Evolutionary conservation across 306 rosid genomes (phyloP), one percentile per base, ranked within the genome.

Genomic region (Ziziphus jujuba): DNA sequence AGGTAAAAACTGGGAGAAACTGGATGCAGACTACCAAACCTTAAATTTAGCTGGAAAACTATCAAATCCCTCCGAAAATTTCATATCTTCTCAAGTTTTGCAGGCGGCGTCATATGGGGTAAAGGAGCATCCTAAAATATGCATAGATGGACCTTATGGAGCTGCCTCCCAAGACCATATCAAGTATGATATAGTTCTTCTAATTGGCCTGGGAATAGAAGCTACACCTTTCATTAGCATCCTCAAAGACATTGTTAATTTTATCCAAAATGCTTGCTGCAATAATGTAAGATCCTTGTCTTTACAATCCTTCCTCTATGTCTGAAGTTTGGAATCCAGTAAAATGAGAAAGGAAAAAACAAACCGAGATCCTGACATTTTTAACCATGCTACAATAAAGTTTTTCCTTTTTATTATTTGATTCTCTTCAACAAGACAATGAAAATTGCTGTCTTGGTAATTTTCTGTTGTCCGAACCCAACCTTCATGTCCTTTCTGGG

Each of bases 211-310:
- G 17, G 98, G 98, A 71, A 91, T 89, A 43, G 98, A 95, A 56
- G 96, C 90, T 36, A 91, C 98, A 71, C 96, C 96, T 23, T 89
- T 92, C 87, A 84, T 92, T 63, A 81, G 98, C 86, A 73, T 92
- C 90, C 87, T 89, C 56, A 92, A 92, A 85, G 90, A 92, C 63
- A 74, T 87, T 56, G 72, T 73, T 72, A 71, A 73, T 57, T 67
- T 69, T 72, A 72, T 61, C 12, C 60, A 72, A 33, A 81, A 76
- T 58, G 7, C 67, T 56, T 77, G 36, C 56, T 34, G 10, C 70
- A 74, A 79, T 65, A 63, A 73, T 60, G 86, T 84, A 80, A 84
- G 81, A 70, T 48, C 58, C 9, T 34, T n/a, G n/a, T 17, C 53
- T 43, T 36, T 7, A 19, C 40, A 19, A 35, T 31, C 53, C 57